Conservation (phyloP, 2,329 filamentous ascomycete genomes). For the Ceratocystis harringtonii region DNA sequence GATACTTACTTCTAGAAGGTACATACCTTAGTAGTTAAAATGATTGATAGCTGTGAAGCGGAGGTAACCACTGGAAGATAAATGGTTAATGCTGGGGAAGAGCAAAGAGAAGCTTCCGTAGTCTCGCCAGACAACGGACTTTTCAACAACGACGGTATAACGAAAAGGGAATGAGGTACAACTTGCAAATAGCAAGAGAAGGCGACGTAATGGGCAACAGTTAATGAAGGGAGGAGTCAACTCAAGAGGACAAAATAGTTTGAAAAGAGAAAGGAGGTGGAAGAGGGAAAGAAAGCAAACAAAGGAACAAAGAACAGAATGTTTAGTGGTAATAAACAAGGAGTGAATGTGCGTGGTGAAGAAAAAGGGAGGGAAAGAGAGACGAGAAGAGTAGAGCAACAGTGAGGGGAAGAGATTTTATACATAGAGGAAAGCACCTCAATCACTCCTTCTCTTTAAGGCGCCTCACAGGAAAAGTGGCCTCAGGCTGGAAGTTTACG, state of each 20-base stretch:
- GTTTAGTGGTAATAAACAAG: not conserved
- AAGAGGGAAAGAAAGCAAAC: not conserved
- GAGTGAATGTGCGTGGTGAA: constrained; percentile 4
- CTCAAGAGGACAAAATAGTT: not conserved
- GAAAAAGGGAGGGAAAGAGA: not conserved
- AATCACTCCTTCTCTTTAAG: not conserved
- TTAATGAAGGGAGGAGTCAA: not conserved
- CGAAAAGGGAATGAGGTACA: not conserved
- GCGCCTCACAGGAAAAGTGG: not conserved
- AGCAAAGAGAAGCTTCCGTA: not conserved
- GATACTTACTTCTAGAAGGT: not conserved
- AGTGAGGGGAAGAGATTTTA: not conserved
- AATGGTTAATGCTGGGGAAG: not conserved
- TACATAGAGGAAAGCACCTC: not conserved
- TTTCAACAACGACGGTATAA: not conserved
- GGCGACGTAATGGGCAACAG: not conserved
- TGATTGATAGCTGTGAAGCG: not conserved
- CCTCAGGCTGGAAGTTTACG: not conserved
- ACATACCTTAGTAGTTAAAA: not conserved
- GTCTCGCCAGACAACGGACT: not conserved
- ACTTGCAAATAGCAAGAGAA: too few relatives aligned
- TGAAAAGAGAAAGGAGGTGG: not conserved
- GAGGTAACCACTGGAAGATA: not conserved
- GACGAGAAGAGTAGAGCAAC: not conserved
- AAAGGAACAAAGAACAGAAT: not conserved